A percentile compares a stretch with the other conserved stretches of the same genome.
Evolutionary conservation across 2,329 filamentous ascomycete genomes (phyloP).

Genomic region (Xylaria sp.): DNA sequence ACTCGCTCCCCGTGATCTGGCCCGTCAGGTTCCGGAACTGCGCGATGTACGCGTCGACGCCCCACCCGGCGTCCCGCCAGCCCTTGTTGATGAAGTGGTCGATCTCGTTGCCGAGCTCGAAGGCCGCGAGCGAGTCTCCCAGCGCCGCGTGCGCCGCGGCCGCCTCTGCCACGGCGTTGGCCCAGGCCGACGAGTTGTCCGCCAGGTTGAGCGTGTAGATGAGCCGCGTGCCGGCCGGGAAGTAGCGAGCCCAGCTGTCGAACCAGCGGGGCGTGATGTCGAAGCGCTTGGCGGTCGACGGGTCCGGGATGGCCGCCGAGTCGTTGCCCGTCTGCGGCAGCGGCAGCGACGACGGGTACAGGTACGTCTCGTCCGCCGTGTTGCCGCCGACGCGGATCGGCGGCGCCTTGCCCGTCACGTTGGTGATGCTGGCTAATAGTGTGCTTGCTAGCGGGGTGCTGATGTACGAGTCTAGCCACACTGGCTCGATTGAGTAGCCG

Average conservation of each 20-base stretch:
- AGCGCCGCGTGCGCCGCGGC: constrained; percentile 46
- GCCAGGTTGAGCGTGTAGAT: constrained; percentile 50
- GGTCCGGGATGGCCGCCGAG: constrained; percentile 45
- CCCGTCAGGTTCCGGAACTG: constrained; percentile 50
- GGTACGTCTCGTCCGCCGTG: constrained; percentile 50
- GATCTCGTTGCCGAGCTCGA: constrained; percentile 53
- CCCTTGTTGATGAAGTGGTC: constrained; percentile 51
- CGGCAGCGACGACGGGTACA: constrained; percentile 41
- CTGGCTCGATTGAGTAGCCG: constrained; percentile 51
- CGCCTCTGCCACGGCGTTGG: constrained; percentile 47
- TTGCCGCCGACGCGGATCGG: constrained; percentile 51
- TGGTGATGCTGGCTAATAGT: constrained; percentile 44
- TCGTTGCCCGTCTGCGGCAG: constrained; percentile 44
- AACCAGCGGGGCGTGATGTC: constrained; percentile 51
- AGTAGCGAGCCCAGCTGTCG: constrained; percentile 48
- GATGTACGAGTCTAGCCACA: constrained; percentile 49
- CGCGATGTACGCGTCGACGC: constrained; percentile 45
- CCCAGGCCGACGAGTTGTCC: constrained; percentile 47
- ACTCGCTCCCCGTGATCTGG: constrained; percentile 45
- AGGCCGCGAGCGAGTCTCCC: constrained; percentile 44
- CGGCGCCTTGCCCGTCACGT: constrained; percentile 47
- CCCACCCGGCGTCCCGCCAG: constrained; percentile 49
- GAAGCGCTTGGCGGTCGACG: constrained; percentile 41
- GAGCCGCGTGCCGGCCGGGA: constrained; percentile 47
- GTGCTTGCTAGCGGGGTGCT: constrained; percentile 45